Conservation (phyloP, 2,329 filamentous ascomycete genomes). For the Annulohypoxylon truncatum region DNA sequence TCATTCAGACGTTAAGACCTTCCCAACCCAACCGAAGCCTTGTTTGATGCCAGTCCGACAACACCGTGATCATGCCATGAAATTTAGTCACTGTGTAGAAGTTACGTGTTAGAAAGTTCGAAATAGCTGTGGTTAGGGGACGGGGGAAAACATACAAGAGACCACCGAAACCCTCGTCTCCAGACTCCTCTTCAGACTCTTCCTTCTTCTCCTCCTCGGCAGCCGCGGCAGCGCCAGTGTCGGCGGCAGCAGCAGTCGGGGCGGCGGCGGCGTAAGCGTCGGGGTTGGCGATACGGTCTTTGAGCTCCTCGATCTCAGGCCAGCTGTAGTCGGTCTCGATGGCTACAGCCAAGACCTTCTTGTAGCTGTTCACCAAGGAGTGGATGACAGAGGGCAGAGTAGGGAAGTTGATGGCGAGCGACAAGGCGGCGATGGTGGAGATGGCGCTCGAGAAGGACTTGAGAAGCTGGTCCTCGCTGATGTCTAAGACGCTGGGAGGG, state of each 20-base stretch:
- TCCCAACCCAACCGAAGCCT: conserved; percentile 59
- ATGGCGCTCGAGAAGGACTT: conserved; percentile 84
- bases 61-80: conserved; percentile 53
- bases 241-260: conserved; percentile 71
- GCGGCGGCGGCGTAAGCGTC: conserved; percentile 91
- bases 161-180: conserved; percentile 79
- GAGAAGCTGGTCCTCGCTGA: conserved; percentile 94
- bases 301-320: conserved; percentile 96
- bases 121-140: not conserved
- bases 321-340: conserved; percentile 91
- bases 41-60: conserved; percentile 54
- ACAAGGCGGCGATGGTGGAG: conserved; percentile 87
- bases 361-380: conserved; percentile 97
- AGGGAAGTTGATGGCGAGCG: conserved; percentile 93
- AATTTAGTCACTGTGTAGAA: conserved; percentile 62
- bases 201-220: conserved; percentile 73
- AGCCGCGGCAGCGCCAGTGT: conserved; percentile 62
- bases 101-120: conserved; percentile 53
- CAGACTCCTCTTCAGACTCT: conserved; percentile 76
- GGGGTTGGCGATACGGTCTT: conserved; percentile 99
- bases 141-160: conserved; percentile 69
- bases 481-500: conserved; percentile 85
- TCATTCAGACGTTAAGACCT: conserved; percentile 46
- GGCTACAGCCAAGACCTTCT: conserved; percentile 92
- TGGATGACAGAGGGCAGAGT: conserved; percentile 96